Evolutionary conservation across 1,139 yeast genomes (phyloP), one percentile per base, ranked within the genome.

Genomic region (Candida smagusa): DNA sequence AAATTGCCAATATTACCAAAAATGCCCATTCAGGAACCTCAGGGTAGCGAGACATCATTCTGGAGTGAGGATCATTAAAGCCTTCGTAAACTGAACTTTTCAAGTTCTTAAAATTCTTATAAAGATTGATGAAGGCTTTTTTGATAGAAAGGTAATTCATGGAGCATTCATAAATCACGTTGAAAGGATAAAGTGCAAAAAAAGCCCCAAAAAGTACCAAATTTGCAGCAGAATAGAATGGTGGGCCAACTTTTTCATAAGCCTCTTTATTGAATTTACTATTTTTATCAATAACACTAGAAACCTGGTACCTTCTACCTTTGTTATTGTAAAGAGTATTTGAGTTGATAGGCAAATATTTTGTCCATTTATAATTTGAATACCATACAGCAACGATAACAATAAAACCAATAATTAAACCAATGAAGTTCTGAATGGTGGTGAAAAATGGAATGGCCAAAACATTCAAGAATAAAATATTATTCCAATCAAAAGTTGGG

Each of bases 141-240:
- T 28, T 24, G 36, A 46, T 40, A 12, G 41, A 38, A 22, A 33
- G 35, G 33, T 35, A 31, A 24, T 30, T 31, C 9, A 35, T 37
- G 13, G 27, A 22, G 11, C 37, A 25, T 27, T 39, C 42, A 26
- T 37, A 39, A n/a, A 37, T 23, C 9, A 68, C 60, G 4, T 72
- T 68, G 52, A 68, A 68, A 0, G 74, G 74, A 39, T 68, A 68
- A 16, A 68, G 48, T 28, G 66, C 63, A 48, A 68, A 68, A 41
- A 60, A 58, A 2, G 50, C 39, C 7, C 53, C 53, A 33, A 48
- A 51, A 3, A 34, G 35, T 11, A 50, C 48, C 40, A 51, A 41
- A 33, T 41, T 42, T 6, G 61, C 68, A 6, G 72, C 70, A 1
- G 66, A 45, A 38, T 63, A 65, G 46, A 56, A 67, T 34, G 72